Conservation (phyloP, 306 rosid species). For the Coriaria nepalensis region DNA sequence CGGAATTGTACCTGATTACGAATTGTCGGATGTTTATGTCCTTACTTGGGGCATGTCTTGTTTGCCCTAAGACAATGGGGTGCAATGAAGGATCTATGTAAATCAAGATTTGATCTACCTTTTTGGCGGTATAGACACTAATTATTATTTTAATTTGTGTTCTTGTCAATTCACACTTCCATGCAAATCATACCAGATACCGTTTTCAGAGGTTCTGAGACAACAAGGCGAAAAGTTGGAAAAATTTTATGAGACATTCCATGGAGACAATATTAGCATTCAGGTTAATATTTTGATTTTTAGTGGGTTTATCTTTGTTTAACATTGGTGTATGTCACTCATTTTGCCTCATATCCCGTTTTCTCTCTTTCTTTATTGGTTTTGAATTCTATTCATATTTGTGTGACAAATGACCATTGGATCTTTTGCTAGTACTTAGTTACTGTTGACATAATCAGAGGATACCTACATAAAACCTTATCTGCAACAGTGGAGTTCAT, state of each 20-base stretch:
- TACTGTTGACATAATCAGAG: constrained; percentile 72
- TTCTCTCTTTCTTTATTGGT: no score
- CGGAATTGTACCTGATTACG: no score
- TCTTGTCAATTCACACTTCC: neutral
- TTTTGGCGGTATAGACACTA: no score
- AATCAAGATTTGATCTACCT: no score
- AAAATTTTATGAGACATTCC: constrained; percentile 78
- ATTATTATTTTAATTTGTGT: constrained; percentile 8
- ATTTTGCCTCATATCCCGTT: no score
- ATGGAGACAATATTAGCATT: constrained; percentile 67
- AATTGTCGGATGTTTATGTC: no score
- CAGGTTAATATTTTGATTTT: constrained; percentile 43
- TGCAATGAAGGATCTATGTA: no score
- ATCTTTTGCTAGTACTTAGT: constrained; percentile 50
- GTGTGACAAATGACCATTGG: constrained; percentile 32
- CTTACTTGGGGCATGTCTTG: no score
- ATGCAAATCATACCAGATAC: constrained; percentile 54
- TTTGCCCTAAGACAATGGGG: no score
- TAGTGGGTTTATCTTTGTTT: neutral
- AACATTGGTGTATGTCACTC: no score
- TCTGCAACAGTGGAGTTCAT: constrained; percentile 73
- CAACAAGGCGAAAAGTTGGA: constrained; percentile 42
- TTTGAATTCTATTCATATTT: no score
- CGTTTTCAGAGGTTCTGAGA: constrained; percentile 57
- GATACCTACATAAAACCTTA: constrained; percentile 75